phyloP scores from a whole-genome alignment of 164 flowering plant genomes.

The Annona squamosa region DNA sequence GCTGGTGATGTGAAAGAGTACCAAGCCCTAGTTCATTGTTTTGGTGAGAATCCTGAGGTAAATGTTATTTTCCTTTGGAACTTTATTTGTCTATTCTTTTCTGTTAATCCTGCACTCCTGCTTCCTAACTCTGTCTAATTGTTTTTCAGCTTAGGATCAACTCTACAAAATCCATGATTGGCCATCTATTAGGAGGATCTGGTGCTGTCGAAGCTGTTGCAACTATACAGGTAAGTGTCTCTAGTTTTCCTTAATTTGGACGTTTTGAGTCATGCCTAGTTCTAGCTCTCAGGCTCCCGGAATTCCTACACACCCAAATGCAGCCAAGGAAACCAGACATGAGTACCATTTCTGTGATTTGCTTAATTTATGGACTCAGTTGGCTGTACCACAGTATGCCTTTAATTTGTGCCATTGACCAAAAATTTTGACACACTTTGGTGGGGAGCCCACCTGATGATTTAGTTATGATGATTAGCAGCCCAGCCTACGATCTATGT shows the following conservation, averaged over 20 bases:
- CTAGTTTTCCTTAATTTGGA: neutral
- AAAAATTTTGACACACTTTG: too few species aligned
- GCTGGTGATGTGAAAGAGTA: conserved; percentile 89
- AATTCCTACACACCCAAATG: neutral
- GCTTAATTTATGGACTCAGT: neutral
- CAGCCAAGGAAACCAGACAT: neutral
- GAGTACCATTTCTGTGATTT: neutral
- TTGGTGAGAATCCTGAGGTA: conserved; percentile 91
- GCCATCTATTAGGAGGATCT: conserved; percentile 93
- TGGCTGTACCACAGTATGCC: neutral
- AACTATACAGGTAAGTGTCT: conserved; percentile 60
- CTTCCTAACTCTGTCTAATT: neutral
- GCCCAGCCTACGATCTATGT: too few species aligned
- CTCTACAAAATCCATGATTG: conserved; percentile 96
- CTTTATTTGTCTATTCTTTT: neutral
- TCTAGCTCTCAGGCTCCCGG: neutral
- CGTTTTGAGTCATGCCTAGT: neutral
- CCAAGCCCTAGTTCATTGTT: conserved; percentile 77
- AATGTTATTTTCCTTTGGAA: conserved; percentile 4
- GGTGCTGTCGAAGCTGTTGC: conserved; percentile 99
- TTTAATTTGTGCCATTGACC: neutral
- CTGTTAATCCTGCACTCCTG: neutral
- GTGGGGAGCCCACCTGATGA: neutral
- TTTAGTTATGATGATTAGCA: too few species aligned
- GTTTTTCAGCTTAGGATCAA: conserved; percentile 62